These are phyloP conservation scores for Fusarium brachygibbosum DNA, from an alignment of 2,329 filamentous ascomycete genomes.

Conservation along the genomic window DNA sequence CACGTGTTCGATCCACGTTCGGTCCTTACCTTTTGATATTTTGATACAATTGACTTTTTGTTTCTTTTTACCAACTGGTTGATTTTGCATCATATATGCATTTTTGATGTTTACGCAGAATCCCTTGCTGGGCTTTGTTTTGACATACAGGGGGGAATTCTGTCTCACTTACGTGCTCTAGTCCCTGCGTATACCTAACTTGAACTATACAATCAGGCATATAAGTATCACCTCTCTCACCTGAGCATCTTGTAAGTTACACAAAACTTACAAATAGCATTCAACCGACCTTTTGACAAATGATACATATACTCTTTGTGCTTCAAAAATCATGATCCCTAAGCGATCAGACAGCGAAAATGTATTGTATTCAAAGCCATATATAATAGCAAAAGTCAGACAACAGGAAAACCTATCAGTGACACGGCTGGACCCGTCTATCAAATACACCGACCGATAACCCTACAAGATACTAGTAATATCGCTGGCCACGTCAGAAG, in stretches of 20 bases:
- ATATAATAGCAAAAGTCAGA: not conserved
- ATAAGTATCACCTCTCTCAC: not conserved
- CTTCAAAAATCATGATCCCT: not conserved
- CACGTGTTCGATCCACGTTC: slow-evolving; percentile 45
- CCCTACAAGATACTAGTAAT: slow-evolving; percentile 55
- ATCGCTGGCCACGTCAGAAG: slow-evolving; percentile 52
- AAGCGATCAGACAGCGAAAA: no score
- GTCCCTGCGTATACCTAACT: no score
- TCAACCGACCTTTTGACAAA: no score
- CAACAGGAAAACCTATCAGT: not conserved
- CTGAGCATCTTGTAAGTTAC: not conserved
- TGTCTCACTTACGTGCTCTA: not conserved
- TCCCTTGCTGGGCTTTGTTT: not conserved
- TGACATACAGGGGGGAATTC: no score
- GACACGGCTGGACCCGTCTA: not conserved
- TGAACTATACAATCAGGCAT: not conserved
- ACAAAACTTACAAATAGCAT: not conserved
- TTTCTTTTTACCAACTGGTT: not conserved
- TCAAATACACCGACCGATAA: not conserved
- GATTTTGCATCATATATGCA: no score
- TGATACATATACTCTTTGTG: not conserved
- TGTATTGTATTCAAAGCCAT: not conserved
- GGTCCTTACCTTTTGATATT: slow-evolving; percentile 30
- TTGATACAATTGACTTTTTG: not conserved
- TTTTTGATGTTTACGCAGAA: not conserved